phyloP scores from a whole-genome alignment of 2,329 filamentous ascomycete species.

The Trichoderma breve region DNA sequence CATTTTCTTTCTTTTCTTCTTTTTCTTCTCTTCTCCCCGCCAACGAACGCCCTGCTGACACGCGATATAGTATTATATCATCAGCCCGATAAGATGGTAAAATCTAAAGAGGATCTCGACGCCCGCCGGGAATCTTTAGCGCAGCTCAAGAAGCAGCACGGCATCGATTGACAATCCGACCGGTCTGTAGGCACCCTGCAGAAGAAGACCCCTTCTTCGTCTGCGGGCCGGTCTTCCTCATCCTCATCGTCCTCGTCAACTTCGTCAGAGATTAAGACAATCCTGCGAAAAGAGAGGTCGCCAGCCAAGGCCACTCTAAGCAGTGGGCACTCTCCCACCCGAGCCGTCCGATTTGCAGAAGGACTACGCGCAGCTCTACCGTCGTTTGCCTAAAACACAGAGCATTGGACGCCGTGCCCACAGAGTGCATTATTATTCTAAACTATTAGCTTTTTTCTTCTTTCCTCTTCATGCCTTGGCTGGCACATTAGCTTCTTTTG shows the following conservation, averaged over 20 bases:
- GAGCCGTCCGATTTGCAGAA: slow-evolving; percentile 44
- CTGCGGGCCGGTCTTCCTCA: slow-evolving; percentile 61
- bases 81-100: slow-evolving; percentile 66
- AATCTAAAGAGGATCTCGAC: slow-evolving; percentile 90
- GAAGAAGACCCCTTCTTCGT: slow-evolving; percentile 45
- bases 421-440: background rate
- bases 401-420: slow-evolving; percentile 16
- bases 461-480: slow-evolving; percentile 14
- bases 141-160: slow-evolving; percentile 95
- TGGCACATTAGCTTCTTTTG: slow-evolving; percentile 17
- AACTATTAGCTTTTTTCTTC: background rate
- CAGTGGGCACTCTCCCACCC: slow-evolving; percentile 38
- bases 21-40: background rate
- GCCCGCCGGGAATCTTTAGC: slow-evolving; percentile 96
- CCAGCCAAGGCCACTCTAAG: slow-evolving; percentile 35
- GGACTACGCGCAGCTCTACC: slow-evolving; percentile 38
- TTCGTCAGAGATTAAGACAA: slow-evolving; percentile 43
- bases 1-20: background rate
- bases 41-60: background rate
- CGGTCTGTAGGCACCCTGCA: slow-evolving; percentile 58
- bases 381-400: slow-evolving; percentile 38
- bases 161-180: slow-evolving; percentile 93
- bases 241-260: slow-evolving; percentile 43
- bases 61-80: slow-evolving; percentile 56
- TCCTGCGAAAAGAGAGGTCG: slow-evolving; percentile 44